These are phyloP conservation scores for Picochlorum sp. DNA, from an alignment of 139 green algal species.

Conservation along the genomic window DNA sequence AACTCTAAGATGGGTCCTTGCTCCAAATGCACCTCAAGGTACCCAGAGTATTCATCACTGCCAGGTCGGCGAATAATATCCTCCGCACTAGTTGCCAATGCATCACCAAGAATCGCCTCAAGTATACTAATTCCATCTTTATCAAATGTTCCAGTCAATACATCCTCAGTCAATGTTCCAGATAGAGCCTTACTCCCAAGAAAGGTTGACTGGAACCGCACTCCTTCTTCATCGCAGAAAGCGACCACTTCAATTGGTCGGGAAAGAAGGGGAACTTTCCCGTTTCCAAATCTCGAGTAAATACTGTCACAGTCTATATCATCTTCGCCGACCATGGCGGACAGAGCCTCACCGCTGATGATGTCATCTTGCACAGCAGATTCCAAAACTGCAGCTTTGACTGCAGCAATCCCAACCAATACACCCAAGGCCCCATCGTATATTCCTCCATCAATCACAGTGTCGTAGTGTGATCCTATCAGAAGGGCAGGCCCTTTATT, in stretches of 20 bases:
- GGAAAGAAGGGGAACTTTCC: conserved; percentile 15
- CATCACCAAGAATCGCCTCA: conserved; percentile 38
- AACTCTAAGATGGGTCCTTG: conserved; percentile 82
- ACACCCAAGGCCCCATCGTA: conserved; percentile 85
- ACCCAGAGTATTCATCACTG: conserved; percentile 24
- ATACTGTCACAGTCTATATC: conserved; percentile 18
- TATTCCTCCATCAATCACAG: conserved; percentile 80
- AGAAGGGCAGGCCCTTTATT: conserved; percentile 38
- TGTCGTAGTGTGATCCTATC: conserved; percentile 86
- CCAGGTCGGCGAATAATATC: conserved; percentile 17
- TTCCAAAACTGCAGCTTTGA: conserved; percentile 55
- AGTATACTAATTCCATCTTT: conserved; percentile 40
- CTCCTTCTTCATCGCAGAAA: conserved; percentile 87
- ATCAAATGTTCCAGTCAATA: conserved; percentile 44
- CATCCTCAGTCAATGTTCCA: conserved; percentile 46
- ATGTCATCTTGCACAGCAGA: not conserved
- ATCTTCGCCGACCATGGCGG: not conserved
- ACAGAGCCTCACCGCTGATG: not conserved
- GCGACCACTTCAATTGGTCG: conserved; percentile 57
- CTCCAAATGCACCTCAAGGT: conserved; percentile 93
- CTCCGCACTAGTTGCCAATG: conserved; percentile 23
- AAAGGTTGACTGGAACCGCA: conserved; percentile 88
- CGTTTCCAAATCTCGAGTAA: conserved; percentile 12
- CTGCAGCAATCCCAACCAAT: conserved; percentile 63
- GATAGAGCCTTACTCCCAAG: conserved; percentile 69